Conservation (phyloP, 2,329 filamentous ascomycete species). For the Balansia obtecta region DNA sequence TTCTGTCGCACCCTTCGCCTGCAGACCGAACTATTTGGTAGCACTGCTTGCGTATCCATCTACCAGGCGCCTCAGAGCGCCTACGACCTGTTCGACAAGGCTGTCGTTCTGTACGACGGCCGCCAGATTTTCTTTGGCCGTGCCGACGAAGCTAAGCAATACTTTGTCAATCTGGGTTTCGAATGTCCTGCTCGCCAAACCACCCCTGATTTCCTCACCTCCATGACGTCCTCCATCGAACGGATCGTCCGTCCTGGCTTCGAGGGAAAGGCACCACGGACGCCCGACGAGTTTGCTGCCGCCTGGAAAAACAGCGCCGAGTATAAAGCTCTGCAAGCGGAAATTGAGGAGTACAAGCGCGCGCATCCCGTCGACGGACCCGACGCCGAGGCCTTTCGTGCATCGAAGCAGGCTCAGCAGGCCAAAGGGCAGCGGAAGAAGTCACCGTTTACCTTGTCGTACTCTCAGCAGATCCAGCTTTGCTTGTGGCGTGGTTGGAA, state of each 20-base stretch:
- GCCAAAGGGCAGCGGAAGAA: constrained; percentile 47
- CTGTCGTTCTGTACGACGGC: neutral
- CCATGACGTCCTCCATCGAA: constrained; percentile 49
- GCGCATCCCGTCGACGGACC: constrained; percentile 40
- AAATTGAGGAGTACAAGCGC: constrained; percentile 43
- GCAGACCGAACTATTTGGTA: constrained; percentile 53
- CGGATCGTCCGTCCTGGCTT: constrained; percentile 43
- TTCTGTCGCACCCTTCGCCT: constrained; percentile 60
- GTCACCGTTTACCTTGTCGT: constrained; percentile 77
- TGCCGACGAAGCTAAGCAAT: constrained; percentile 45
- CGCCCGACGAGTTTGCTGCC: constrained; percentile 47
- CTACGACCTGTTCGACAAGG: constrained; percentile 47
- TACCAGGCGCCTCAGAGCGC: constrained; percentile 56
- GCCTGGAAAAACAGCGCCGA: constrained; percentile 44
- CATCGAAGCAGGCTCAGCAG: constrained; percentile 40
- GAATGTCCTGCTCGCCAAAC: constrained; percentile 55
- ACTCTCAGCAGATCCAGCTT: constrained; percentile 59
- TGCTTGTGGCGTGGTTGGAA: constrained; percentile 74
- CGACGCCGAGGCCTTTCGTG: constrained; percentile 45
- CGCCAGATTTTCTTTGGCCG: constrained; percentile 50
- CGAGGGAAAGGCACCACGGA: constrained; percentile 42
- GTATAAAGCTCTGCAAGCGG: constrained; percentile 36
- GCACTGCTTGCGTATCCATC: constrained; percentile 58
- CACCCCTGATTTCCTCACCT: constrained; percentile 60
- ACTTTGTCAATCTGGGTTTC: constrained; percentile 57